Base-by-base conservation (phyloP, 2,329 filamentous ascomycete species). In the Aspergillus transmontanensis region DNA sequence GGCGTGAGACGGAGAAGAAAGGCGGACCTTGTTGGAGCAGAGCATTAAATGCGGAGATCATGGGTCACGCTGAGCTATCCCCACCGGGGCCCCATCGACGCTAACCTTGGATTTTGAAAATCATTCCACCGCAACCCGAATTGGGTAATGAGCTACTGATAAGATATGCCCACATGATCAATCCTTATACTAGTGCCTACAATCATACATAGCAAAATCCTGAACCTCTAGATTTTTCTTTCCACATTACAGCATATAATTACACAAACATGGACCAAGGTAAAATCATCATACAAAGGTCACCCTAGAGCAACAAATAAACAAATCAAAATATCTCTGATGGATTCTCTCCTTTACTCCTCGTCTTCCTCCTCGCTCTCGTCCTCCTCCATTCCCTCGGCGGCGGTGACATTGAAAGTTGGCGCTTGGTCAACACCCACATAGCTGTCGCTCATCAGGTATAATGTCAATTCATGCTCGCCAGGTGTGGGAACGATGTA, bases 371-470 rank as follows among this genome's bases (percentile, higher is more conserved):
- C 92, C 51, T 95, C 92, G 0, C 94, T 92, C 54, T 92, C 90
- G 77, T 97, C 94, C 73, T 97, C 92, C 62, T 98, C 95, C 92
- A 95, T 96, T 6, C 93, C 93, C 79, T 99, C 95, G 1, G 90
- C 92, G 32, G 91, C 95, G 59, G 86, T 89, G 51, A 99, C 89
- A 61, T 87, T 89, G 77, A 99, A 98, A 6, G 88, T 88, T 60
- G 94, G 92, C 74, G 96, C 96, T 81, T 99, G 95, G 81, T 99
- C 96, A 59, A 99, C 93, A 30, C 95, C 95, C 41, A 97, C 87
- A 78, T 99, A 99, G 78, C 92, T 94, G 81, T 99, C 95, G 76
- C 94, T 95, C 90, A 99, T 97, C 76, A 99, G 83, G 80, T 92
- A 97, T 67, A 98, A 83, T 78, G 94, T 97, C 74, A 99, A 80